Percentiles rank a stretch among this genome's conserved stretches.
These are phyloP conservation scores for Skeletonema potamos DNA, from an alignment of 108 stramenopile genomes.

Conservation along the genomic window DNA sequence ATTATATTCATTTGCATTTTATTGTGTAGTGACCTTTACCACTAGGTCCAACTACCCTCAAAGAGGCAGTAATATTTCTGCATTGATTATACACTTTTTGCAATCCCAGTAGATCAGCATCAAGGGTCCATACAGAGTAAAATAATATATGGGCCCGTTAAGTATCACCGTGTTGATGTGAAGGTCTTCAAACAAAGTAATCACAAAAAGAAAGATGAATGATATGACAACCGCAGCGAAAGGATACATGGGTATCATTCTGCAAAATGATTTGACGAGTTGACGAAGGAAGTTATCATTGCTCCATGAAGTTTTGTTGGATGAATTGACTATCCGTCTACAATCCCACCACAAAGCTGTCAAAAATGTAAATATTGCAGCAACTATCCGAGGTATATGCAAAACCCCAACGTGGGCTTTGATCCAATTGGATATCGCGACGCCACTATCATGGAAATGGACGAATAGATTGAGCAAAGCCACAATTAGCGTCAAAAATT, in stretches of 20 bases:
- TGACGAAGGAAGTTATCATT: conserved; percentile 32
- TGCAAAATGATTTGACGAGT: conserved; percentile 52
- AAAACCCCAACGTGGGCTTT: conserved; percentile 26
- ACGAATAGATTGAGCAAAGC: conserved; percentile 56
- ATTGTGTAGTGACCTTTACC: not conserved
- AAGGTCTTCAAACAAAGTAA: conserved; percentile 61
- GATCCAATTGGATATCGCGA: conserved; percentile 23
- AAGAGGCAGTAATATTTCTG: not conserved
- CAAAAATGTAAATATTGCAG: conserved; percentile 66
- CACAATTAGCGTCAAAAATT: conserved; percentile 25
- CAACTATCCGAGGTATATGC: conserved; percentile 56
- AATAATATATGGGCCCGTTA: conserved; percentile 80
- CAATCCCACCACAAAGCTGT: conserved; percentile 65
- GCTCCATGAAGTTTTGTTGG: conserved; percentile 33
- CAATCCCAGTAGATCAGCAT: conserved; percentile 59
- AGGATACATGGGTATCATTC: conserved; percentile 72
- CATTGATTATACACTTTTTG: not conserved
- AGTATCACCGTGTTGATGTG: conserved; percentile 52
- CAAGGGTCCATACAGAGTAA: conserved; percentile 80
- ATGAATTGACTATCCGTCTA: conserved; percentile 27
- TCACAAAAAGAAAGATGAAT: conserved; percentile 73
- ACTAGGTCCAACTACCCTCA: not conserved
- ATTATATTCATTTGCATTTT: not conserved
- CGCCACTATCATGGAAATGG: conserved; percentile 41
- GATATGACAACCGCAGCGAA: conserved; percentile 78